A percentile compares a stretch with the other conserved stretches of the same genome.
Conservation (phyloP, 2,329 filamentous ascomycete species). For the Neodidymelliopsis sp. region DNA sequence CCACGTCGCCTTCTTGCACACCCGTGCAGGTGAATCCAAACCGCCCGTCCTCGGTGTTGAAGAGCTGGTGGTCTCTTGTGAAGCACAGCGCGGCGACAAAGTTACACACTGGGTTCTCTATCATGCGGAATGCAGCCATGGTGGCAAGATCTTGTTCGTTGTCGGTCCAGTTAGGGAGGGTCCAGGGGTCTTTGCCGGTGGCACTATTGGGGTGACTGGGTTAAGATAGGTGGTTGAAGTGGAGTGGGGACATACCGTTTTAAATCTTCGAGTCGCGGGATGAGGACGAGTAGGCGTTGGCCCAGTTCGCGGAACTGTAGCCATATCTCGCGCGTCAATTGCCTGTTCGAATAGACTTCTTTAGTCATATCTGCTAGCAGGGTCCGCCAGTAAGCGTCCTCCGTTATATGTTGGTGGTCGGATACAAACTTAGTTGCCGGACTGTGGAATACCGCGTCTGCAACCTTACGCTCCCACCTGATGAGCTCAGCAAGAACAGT, state of each 20-base stretch:
- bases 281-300: neutral
- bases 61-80: conserved; percentile 1
- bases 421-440: neutral
- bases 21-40: neutral
- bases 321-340: neutral
- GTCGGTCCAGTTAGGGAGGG: conserved; percentile 1
- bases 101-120: neutral
- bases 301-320: neutral
- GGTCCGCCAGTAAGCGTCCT: conserved; percentile 2
- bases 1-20: conserved; percentile 1
- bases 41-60: neutral
- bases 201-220: too few relatives aligned
- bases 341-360: neutral
- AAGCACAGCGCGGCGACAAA: neutral
- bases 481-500: neutral
- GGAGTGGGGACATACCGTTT: neutral
- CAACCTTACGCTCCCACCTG: neutral
- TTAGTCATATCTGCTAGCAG: neutral
- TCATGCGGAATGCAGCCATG: neutral
- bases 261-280: neutral
- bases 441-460: neutral
- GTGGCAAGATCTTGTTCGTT: neutral
- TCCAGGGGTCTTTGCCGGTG: neutral
- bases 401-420: neutral
- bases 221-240: too few relatives aligned